Conservation (phyloP, 2,329 filamentous ascomycete species). For the Trichoderma breve region DNA sequence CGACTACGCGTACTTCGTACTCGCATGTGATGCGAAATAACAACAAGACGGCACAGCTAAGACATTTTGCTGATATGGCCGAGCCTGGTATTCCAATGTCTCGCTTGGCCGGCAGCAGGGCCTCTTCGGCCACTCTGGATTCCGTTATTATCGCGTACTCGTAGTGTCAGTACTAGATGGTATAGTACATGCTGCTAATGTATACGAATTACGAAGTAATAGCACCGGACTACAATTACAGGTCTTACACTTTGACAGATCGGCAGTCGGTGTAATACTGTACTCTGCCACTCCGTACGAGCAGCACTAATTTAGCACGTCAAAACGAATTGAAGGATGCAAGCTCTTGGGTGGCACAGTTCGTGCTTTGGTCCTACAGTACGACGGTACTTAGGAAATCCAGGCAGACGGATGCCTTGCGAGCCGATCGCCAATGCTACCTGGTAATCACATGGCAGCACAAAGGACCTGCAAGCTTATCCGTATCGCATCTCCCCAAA, state of each 20-base stretch:
- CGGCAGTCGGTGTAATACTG: neutral
- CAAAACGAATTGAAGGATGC: neutral
- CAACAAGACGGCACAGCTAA: neutral
- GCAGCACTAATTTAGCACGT: neutral
- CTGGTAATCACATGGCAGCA: neutral
- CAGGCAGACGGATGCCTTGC: neutral
- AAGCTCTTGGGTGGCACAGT: neutral
- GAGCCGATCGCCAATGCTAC: neutral
- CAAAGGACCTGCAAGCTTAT: neutral
- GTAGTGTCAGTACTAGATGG: neutral
- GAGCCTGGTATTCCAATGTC: neutral
- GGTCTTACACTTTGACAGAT: constrained; percentile 10
- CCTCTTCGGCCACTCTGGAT: neutral
- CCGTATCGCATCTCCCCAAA: neutral
- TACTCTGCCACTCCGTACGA: neutral
- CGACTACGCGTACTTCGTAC: neutral
- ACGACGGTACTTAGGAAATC: neutral
- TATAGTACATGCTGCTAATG: neutral
- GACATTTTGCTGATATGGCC: neutral
- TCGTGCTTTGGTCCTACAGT: neutral
- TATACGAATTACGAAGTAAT: neutral
- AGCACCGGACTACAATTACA: neutral
- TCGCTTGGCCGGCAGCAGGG: neutral
- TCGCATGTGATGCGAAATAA: constrained; percentile 12
- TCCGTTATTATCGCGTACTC: neutral